Evolutionary conservation across 495 filamentous ascomycete species (phyloP), one percentile per base, ranked within the genome.

Genomic region (Penicillium canariense): DNA sequence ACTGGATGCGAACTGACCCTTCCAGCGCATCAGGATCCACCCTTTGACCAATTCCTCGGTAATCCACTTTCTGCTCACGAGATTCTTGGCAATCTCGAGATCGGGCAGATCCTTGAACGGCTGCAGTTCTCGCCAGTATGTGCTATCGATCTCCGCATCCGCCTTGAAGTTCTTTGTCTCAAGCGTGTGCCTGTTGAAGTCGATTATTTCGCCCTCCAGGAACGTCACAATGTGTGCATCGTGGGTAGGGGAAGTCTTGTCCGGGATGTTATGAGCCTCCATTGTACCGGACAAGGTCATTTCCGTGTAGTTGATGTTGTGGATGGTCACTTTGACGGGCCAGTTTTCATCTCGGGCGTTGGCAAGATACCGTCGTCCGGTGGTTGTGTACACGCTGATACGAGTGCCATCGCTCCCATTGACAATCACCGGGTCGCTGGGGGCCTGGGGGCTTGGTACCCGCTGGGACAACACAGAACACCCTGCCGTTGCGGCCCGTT

Each of bases 21-120:
- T 90, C 87, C 87, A 90, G 52, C 87, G 75, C 87, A 90, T 89
- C 56, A 90, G 69, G 40, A 90, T 80, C 83, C 84, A 89, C 14
- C 84, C 73, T 58, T 78, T 70, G 35, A 66, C 74, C 56, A 86
- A 55, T 61, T 79, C 67, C 38, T 77, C 72, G 25, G 72, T 75
- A 25, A 85, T 65, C 78, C 80, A 84, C 43, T 73, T 72, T 56
- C 68, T 78, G 59, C 80, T 85, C 44, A 87, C 68, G 14, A 89
- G 72, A 18, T 74, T 79, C 58, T 73, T 77, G 10, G 79, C 79
- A 48, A 87, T 76, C 47, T 85, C 77, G 4, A 82, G 76, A 63
- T 86, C 82, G 3, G 70, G 69, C 39, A 85, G 58, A 38, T 79
- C 67, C 52, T 77, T 76, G 67, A 90, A 89, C 2, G 87, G 87